Conservation (phyloP, 805 yeast species). For the Candida michaelii region DNA sequence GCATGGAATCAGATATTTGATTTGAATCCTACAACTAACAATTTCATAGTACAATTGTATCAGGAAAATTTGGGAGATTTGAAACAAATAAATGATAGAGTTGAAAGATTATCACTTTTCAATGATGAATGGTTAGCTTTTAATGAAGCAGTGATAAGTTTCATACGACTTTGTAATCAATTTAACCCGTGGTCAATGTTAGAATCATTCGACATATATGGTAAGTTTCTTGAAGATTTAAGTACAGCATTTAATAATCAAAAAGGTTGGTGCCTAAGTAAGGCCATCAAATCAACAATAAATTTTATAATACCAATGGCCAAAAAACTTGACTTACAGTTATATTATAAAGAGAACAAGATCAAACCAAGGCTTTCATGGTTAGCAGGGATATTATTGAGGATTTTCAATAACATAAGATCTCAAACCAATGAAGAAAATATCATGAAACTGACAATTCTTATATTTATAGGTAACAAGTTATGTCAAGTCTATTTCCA, state of each 20-base stretch:
- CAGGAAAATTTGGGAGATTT: conserved; percentile 5
- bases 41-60: conserved; percentile 7
- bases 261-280: conserved; percentile 35
- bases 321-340: conserved; percentile 35
- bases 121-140: conserved; percentile 42
- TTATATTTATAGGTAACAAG: conserved; percentile 52
- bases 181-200: conserved; percentile 53
- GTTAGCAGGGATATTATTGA: conserved; percentile 54
- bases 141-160: conserved; percentile 44
- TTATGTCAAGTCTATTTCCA: conserved; percentile 58
- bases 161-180: conserved; percentile 48
- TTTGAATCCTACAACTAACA: conserved; percentile 12
- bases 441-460: conserved; percentile 42
- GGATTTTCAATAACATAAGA: conserved; percentile 60
- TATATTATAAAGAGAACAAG: conserved; percentile 42
- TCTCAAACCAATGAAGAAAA: conserved; percentile 39
- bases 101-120: neutral
- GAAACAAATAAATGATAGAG: conserved; percentile 4
- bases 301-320: conserved; percentile 46
- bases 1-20: conserved; percentile 14
- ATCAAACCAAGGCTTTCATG: conserved; percentile 47
- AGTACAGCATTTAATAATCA: conserved; percentile 48
- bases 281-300: conserved; percentile 37
- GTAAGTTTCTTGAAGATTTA: conserved; percentile 46
- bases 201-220: conserved; percentile 55